These are phyloP conservation scores for Calonectria pseudoreteaudii DNA, from an alignment of 2,329 filamentous ascomycete species.

Conservation along the genomic window DNA sequence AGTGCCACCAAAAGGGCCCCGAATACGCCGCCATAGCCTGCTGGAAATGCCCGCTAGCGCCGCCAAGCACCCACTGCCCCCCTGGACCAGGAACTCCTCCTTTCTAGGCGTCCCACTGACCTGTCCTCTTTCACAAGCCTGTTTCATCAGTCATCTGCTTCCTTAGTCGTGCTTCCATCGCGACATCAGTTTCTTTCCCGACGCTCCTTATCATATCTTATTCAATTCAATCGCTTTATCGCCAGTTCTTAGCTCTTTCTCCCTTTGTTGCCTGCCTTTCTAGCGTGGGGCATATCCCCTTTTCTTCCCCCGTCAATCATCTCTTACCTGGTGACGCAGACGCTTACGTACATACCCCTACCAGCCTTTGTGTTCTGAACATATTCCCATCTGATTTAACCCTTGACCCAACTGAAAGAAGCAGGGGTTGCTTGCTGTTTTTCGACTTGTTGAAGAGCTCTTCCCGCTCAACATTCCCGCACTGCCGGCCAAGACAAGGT, in stretches of 20 bases:
- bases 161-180: background rate
- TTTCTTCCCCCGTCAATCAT: background rate
- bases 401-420: slow-evolving; percentile 8
- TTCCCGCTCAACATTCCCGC: slow-evolving; percentile 11
- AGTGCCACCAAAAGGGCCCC: background rate
- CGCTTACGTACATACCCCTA: slow-evolving; percentile 24
- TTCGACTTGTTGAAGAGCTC: slow-evolving; percentile 2
- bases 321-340: slow-evolving; percentile 32
- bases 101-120: slow-evolving; percentile 32
- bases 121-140: slow-evolving; percentile 39
- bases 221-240: slow-evolving; percentile 17
- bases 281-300: background rate
- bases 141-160: slow-evolving; percentile 29
- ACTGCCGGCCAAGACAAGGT: background rate
- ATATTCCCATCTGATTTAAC: background rate
- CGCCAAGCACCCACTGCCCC: slow-evolving; percentile 4
- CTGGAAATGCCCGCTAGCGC: slow-evolving; percentile 12
- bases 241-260: slow-evolving; percentile 9
- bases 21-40: slow-evolving; percentile 23
- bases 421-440: slow-evolving; percentile 17
- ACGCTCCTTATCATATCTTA: slow-evolving; percentile 11
- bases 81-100: slow-evolving; percentile 34
- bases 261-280: background rate
- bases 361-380: slow-evolving; percentile 10
- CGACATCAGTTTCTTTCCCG: slow-evolving; percentile 27